Base-by-base conservation (phyloP, 441 rosid genomes). In the Erysimum cheiri region DNA sequence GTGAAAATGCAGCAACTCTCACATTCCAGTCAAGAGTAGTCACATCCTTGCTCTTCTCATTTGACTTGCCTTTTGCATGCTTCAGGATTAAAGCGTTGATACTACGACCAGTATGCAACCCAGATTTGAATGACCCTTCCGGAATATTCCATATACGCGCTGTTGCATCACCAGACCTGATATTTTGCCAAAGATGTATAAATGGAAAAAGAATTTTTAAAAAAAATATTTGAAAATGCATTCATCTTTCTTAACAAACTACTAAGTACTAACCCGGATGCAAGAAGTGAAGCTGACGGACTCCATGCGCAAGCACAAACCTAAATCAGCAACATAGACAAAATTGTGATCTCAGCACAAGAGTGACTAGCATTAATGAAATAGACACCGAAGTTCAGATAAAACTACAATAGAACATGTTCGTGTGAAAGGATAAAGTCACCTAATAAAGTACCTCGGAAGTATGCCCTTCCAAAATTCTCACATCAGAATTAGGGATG, bases 291-390 rank as follows among this genome's bases (percentile, higher is more conserved):
- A 72, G 95, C 98, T 13, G 96, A 77, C 19, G 99, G 99, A 85
- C 97, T 89, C 99, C 98, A 96, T 49, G 99, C 98, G 71, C 99
- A 91, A 14, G 97, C 97, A 77, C 99, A 92, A 80, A 96, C 98
- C 98, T 96, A 77, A 35, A 78, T 6, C 44, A 62, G 33, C 12
- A 52, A 61, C 12, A 37, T 24, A 58, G 24, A 48, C 32, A 60
- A 14, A 39, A 24, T 8, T 43, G 8, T 40, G 39, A 58, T 39
- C 22, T 73, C 9, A 48, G 14, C 14, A 55, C 9, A 56, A 39
- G 35, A 47, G 49, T 57, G 37, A 57, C 28, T 40, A 44, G 19
- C 8, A 47, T 64, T n/a, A 43, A 54, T 43, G 5, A 48, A 13
- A 58, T 11, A 65, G 35, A 29, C 31, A 65, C 53, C 40, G 39